Evolutionary conservation across 257 asterid genomes (phyloP).

Genomic region (Plantago elongata): DNA sequence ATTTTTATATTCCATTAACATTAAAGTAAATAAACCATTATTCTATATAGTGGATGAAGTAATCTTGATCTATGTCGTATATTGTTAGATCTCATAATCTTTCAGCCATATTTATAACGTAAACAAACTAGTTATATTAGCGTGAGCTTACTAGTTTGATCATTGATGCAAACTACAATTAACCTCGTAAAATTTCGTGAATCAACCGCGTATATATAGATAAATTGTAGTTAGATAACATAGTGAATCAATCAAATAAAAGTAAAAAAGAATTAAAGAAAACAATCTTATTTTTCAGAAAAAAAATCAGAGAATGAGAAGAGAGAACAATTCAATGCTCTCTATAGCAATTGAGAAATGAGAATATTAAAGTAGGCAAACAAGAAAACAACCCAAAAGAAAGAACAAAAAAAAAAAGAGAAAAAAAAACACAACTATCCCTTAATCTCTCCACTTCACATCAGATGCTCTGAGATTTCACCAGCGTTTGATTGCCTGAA

Average conservation of each 20-base stretch:
- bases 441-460: constrained; percentile 47
- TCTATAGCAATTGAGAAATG: constrained; percentile 19
- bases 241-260: constrained; percentile 12
- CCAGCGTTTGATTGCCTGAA: constrained; percentile 42
- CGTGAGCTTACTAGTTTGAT: too few relatives aligned
- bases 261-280: neutral
- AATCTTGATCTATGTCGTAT: too few relatives aligned
- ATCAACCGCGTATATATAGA: too few relatives aligned
- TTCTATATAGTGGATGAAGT: too few relatives aligned
- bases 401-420: constrained; percentile 8
- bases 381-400: neutral
- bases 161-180: too few relatives aligned
- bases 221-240: too few relatives aligned
- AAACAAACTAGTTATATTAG: too few relatives aligned
- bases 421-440: constrained; percentile 27
- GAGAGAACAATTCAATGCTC: constrained; percentile 30
- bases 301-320: constrained; percentile 26
- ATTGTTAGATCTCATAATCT: too few relatives aligned
- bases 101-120: too few relatives aligned
- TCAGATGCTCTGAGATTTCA: constrained; percentile 60
- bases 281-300: constrained; percentile 6
- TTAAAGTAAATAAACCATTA: too few relatives aligned
- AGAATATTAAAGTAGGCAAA: constrained; percentile 4
- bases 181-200: too few relatives aligned
- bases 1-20: too few relatives aligned